Evolutionary conservation across 2,329 filamentous ascomycete genomes (phyloP).

Genomic region (Ophiostoma montium): DNA sequence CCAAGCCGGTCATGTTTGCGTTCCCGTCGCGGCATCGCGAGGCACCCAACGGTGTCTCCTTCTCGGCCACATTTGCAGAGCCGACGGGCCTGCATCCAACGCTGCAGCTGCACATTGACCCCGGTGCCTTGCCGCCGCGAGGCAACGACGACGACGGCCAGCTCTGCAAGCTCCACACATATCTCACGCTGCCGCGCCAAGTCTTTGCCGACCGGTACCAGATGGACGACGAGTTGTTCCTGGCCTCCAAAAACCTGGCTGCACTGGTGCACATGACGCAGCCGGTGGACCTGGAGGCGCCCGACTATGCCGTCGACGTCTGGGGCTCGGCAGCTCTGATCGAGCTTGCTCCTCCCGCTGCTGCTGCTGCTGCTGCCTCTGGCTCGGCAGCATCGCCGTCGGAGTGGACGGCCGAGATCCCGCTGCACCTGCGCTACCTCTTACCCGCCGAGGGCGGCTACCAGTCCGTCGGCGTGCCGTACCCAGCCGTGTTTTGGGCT

Average conservation of each 20-base stretch:
- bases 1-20: conserved; percentile 66
- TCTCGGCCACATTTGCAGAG: conserved; percentile 47
- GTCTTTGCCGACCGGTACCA: conserved; percentile 86
- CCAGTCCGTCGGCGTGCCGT: conserved; percentile 48
- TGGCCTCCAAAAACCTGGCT: conserved; percentile 65
- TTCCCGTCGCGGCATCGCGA: conserved; percentile 68
- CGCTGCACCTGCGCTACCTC: conserved; percentile 77
- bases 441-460: conserved; percentile 43
- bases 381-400: conserved; percentile 16
- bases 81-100: conserved; percentile 78
- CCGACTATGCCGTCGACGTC: conserved; percentile 57
- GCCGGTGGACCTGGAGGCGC: conserved; percentile 81
- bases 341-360: conserved; percentile 42
- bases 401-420: conserved; percentile 54
- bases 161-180: conserved; percentile 57
- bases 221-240: conserved; percentile 60
- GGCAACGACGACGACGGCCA: conserved; percentile 4
- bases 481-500: conserved; percentile 82
- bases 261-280: conserved; percentile 54
- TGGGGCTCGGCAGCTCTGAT: conserved; percentile 76
- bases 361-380: background rate
- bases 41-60: conserved; percentile 33
- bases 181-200: conserved; percentile 66
- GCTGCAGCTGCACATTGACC: conserved; percentile 51
- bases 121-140: conserved; percentile 30